Conservation (phyloP, 306 rosid genomes). For the Cyclanthera cordifolia region DNA sequence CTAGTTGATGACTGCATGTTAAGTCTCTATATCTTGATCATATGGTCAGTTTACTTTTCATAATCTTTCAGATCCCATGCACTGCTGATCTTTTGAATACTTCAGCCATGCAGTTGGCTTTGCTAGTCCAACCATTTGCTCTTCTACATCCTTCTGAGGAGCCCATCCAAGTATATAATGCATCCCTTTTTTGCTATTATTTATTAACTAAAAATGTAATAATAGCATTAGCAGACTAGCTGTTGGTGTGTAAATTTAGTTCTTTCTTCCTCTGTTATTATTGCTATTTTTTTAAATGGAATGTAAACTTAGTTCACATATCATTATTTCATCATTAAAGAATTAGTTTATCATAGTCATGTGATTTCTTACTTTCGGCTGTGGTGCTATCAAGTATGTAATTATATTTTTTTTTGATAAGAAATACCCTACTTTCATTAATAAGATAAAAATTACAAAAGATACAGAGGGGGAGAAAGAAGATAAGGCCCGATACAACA, state of each 20-base stretch:
- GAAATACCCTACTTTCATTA: too few species aligned
- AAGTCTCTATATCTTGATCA: slow-evolving; percentile 1
- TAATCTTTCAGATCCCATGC: slow-evolving; percentile 60
- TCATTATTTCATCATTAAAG: not conserved
- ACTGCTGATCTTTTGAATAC: slow-evolving; percentile 82
- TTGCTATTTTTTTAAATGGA: not conserved
- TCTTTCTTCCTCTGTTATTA: slow-evolving; percentile 12
- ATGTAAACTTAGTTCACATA: not conserved
- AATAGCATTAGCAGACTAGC: too few species aligned
- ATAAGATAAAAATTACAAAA: too few species aligned
- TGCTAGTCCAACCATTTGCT: slow-evolving; percentile 91
- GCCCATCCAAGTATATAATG: slow-evolving; percentile 60
- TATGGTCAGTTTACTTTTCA: slow-evolving; percentile 15
- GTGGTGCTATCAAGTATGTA: not conserved
- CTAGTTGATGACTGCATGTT: not conserved
- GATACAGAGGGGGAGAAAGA: too few species aligned
- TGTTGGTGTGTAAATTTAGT: not conserved
- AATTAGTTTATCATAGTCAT: not conserved
- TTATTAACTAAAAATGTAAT: slow-evolving; percentile 8
- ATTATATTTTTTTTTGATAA: too few species aligned
- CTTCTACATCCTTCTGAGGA: slow-evolving; percentile 96
- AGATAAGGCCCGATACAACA: too few species aligned
- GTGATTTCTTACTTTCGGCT: not conserved
- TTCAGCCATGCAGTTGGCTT: slow-evolving; percentile 94
- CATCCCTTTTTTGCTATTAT: slow-evolving; percentile 11